phyloP scores from a whole-genome alignment of 2,329 filamentous ascomycete genomes.

The Colletotrichum filicis region DNA sequence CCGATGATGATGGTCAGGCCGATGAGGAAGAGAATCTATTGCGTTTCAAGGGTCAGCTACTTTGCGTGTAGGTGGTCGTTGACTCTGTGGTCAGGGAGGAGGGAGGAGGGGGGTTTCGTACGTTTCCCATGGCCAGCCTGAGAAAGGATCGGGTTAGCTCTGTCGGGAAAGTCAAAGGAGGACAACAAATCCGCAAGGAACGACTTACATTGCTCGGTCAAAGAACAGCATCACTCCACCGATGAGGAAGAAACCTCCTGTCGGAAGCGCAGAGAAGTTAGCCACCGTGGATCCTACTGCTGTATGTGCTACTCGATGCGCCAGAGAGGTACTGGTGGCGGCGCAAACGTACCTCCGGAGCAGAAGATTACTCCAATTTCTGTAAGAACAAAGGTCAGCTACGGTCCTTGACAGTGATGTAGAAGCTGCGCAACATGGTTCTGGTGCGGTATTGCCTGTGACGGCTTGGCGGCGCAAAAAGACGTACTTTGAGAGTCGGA shows the following conservation, averaged over 20 bases:
- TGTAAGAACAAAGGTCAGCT: conserved; percentile 56
- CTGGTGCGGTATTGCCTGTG: neutral
- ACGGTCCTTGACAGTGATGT: neutral
- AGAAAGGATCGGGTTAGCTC: conserved; percentile 31
- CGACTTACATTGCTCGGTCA: conserved; percentile 88
- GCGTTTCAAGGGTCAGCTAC: conserved; percentile 14
- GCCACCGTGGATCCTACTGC: neutral
- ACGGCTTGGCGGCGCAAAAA: conserved; percentile 36
- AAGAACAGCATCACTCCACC: conserved; percentile 97
- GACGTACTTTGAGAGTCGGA: conserved; percentile 94
- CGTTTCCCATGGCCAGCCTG: conserved; percentile 97
- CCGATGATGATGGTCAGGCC: conserved; percentile 97
- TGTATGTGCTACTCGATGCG: conserved; percentile 34
- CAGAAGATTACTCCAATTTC: conserved; percentile 98
- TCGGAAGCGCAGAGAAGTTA: conserved; percentile 23
- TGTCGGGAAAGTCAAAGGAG: neutral
- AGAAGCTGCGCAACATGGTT: neutral
- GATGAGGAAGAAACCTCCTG: conserved; percentile 94
- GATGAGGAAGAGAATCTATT: conserved; percentile 94
- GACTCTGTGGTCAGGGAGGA: conserved; percentile 15
- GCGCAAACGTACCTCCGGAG: conserved; percentile 83
- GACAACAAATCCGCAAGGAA: no score
- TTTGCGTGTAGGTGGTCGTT: no score
- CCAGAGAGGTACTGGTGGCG: conserved; percentile 34
- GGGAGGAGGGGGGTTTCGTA: conserved; percentile 53